phyloP scores from a whole-genome alignment of 2,329 filamentous ascomycete genomes.

The Sarocladium oryzae region DNA sequence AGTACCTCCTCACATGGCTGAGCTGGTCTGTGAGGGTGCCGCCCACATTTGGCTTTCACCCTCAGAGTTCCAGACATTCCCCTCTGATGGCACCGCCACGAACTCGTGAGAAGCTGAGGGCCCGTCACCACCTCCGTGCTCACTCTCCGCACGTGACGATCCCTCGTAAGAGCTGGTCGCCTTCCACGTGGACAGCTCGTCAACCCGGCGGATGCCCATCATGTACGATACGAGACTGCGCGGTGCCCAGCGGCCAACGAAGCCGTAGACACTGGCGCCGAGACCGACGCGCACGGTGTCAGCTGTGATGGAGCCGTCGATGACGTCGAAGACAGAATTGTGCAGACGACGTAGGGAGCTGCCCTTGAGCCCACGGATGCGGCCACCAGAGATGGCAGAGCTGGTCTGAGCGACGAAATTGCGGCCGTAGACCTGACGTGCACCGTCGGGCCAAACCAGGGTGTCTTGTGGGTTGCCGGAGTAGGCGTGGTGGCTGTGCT shows the following conservation, averaged over 20 bases:
- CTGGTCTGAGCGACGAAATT: constrained; percentile 52
- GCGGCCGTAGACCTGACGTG: constrained; percentile 53
- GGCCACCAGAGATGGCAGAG: constrained; percentile 49
- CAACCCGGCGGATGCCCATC: constrained; percentile 69
- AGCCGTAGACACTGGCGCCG: constrained; percentile 75
- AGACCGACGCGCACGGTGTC: constrained; percentile 73
- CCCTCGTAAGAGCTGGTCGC: constrained; percentile 31
- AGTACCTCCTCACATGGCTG: background rate
- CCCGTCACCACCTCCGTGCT: constrained; percentile 24
- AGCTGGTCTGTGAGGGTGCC: constrained; percentile 16
- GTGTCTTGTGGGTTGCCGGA: constrained; percentile 39
- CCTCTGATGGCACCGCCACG: constrained; percentile 38
- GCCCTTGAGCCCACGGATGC: constrained; percentile 55
- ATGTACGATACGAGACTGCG: constrained; percentile 80
- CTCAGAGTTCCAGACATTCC: constrained; percentile 35
- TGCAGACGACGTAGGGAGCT: constrained; percentile 74
- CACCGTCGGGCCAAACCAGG: constrained; percentile 57
- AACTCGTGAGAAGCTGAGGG: constrained; percentile 37
- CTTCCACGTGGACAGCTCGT: constrained; percentile 50
- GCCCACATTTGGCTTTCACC: constrained; percentile 41
- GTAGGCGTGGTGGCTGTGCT: constrained; percentile 33
- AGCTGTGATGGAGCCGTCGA: constrained; percentile 57
- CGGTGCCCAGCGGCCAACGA: constrained; percentile 78
- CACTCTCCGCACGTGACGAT: constrained; percentile 29
- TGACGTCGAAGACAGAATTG: constrained; percentile 82